phyloP scores from a whole-genome alignment of 306 rosid species.

The Rosa chinensis region DNA sequence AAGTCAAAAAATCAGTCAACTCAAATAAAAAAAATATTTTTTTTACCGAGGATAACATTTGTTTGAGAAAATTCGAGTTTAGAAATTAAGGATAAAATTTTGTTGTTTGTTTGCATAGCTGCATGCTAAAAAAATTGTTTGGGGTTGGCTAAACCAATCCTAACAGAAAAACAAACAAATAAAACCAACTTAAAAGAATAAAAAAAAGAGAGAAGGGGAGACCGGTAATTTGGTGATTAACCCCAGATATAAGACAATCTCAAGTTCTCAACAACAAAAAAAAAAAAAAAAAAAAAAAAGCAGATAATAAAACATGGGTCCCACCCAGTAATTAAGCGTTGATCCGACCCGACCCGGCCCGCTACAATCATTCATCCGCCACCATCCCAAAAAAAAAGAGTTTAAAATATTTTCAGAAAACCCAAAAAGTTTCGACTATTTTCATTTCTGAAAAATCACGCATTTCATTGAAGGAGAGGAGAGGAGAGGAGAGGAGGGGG shows the following conservation, averaged over 20 bases:
- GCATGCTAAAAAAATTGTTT: background rate
- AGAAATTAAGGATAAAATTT: too few species aligned
- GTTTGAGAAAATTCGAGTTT: too few species aligned
- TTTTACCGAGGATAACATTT: too few species aligned
- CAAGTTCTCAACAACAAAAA: too few species aligned
- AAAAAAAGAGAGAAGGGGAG: background rate
- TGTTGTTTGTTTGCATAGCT: background rate
- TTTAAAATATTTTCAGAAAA: constrained; percentile 6
- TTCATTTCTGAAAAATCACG: background rate
- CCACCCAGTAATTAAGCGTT: constrained; percentile 8
- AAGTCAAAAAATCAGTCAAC: background rate
- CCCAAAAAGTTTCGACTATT: background rate
- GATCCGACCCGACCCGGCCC: constrained; percentile 8
- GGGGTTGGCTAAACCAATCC: background rate
- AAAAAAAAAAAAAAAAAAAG: too few species aligned
- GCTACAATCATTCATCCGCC: constrained; percentile 27
- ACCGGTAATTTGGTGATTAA: background rate
- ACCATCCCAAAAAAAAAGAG: background rate
- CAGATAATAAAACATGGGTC: background rate
- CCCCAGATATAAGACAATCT: background rate
- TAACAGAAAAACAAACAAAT: background rate
- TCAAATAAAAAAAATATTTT: too few species aligned
- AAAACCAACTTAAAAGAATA: background rate
- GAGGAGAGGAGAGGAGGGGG: background rate
- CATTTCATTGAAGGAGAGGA: background rate